These are phyloP conservation scores for Gloeostereum incarnatum DNA, from an alignment of 768 basidiomycete genomes.

Conservation along the genomic window DNA sequence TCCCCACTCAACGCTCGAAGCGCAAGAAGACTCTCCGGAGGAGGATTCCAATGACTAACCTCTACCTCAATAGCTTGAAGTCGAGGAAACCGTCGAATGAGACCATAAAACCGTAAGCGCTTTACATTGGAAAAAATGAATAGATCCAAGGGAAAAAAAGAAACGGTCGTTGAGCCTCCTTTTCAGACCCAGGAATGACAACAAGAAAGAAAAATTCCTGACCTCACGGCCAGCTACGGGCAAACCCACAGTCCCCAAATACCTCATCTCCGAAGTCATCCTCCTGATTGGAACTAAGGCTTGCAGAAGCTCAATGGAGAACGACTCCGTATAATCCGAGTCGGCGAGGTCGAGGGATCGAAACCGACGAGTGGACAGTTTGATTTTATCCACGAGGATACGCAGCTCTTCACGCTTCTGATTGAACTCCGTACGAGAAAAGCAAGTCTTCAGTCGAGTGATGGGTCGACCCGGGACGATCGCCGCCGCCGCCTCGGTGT, in stretches of 20 bases:
- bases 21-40: conserved; percentile 40
- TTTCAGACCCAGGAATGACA: conserved; percentile 4
- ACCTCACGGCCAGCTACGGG: conserved; percentile 51
- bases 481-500: conserved; percentile 50
- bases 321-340: conserved; percentile 43
- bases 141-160: conserved; percentile 4
- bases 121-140: conserved; percentile 14
- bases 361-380: conserved; percentile 22
- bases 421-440: conserved; percentile 37
- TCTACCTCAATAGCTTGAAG: conserved; percentile 55
- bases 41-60: conserved; percentile 55
- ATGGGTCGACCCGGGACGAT: conserved; percentile 52
- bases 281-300: conserved; percentile 21
- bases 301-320: conserved; percentile 43
- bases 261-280: conserved; percentile 32
- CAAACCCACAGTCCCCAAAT: conserved; percentile 56
- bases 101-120: conserved; percentile 55
- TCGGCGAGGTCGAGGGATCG: conserved; percentile 55
- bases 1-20: conserved; percentile 51
- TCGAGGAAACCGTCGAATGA: conserved; percentile 40
- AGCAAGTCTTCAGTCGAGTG: conserved; percentile 58
- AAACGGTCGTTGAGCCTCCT: not conserved
- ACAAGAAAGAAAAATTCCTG: conserved; percentile 11
- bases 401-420: conserved; percentile 47
- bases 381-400: conserved; percentile 35